Evolutionary conservation across 257 asterid genomes (phyloP), one percentile per base, ranked within the genome.

Genomic region (Salvia hispanica): DNA sequence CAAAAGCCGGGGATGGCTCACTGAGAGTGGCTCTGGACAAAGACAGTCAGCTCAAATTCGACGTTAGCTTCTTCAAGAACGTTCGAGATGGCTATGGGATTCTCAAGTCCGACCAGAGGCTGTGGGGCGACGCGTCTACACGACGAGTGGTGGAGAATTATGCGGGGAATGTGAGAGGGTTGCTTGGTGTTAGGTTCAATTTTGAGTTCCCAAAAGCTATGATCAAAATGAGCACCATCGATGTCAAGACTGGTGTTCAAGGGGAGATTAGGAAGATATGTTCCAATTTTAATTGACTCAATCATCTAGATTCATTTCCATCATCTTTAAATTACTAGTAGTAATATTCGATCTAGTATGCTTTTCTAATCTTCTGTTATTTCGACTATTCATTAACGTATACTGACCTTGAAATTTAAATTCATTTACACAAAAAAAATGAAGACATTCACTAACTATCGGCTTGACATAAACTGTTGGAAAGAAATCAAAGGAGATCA

Each of bases 21-120:
- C 80, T 71, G 43, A 74, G 76, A 61, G 93, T 86, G 66, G 83
- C 74, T 18, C 50, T 88, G 28, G 95, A 86, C 80, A 76, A 66
- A 58, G 87, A 81, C 37, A 85, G 89, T 18, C 76, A 63, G 47
- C 46, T 82, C 58, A 67, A 78, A 3, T 86, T 88, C 52, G 95
- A 88, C 33, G 85, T 71, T 2, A 86, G 80, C 56, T 84, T 84
- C 76, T 84, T 88, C 86, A 88, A 88, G 83, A 88, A 86, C 46
- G 75, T 86, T 25, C 75, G 83, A 56, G 85, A 86, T 36, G 95
- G 95, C 1, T 66, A 79, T 16, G 95, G 79, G 50, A 57, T 88
- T 73, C 93, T 88, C 37, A 93, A 88, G 73, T 88, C 93, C 11
- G 95, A 88, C 61, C 95, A 88, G 64, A 80, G 91, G 86, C 85